Evolutionary conservation across 2,329 filamentous ascomycete genomes (phyloP).

Genomic region (Leptographium radiaticola): DNA sequence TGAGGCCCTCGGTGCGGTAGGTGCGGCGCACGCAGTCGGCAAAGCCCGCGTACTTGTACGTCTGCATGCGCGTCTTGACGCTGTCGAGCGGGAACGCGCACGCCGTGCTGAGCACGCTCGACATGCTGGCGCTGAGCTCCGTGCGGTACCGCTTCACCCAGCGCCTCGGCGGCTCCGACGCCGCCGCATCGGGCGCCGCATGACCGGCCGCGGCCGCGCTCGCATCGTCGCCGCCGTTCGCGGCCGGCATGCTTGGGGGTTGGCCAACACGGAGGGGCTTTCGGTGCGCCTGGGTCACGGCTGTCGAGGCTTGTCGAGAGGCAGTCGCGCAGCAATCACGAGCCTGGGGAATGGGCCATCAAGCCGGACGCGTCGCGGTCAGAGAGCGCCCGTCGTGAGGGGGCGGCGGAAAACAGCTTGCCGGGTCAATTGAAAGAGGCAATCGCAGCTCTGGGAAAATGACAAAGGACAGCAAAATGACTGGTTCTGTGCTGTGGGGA

Average conservation of each 20-base stretch:
- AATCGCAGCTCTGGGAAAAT: background rate
- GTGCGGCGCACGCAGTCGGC: constrained; percentile 62
- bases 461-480: background rate
- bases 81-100: constrained; percentile 79
- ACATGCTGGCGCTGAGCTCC: constrained; percentile 64
- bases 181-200: constrained; percentile 22
- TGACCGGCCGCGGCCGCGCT: constrained; percentile 23
- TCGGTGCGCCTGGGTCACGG: background rate
- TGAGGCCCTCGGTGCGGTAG: constrained; percentile 58
- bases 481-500: background rate
- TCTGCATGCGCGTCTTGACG: constrained; percentile 83
- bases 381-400: too few relatives aligned
- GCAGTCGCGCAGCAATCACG: background rate
- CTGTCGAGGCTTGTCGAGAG: background rate
- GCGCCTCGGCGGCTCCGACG: constrained; percentile 16
- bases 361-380: background rate
- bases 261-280: background rate
- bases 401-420: too few relatives aligned
- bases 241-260: constrained; percentile 20
- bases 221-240: constrained; percentile 30
- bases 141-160: constrained; percentile 69
- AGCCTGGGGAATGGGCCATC: background rate
- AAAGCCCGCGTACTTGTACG: constrained; percentile 66
- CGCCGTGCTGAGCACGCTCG: constrained; percentile 66
- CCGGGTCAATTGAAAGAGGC: too few relatives aligned